These are phyloP conservation scores for Acer yangbiense DNA, from an alignment of 345 rosid species.

Conservation along the genomic window DNA sequence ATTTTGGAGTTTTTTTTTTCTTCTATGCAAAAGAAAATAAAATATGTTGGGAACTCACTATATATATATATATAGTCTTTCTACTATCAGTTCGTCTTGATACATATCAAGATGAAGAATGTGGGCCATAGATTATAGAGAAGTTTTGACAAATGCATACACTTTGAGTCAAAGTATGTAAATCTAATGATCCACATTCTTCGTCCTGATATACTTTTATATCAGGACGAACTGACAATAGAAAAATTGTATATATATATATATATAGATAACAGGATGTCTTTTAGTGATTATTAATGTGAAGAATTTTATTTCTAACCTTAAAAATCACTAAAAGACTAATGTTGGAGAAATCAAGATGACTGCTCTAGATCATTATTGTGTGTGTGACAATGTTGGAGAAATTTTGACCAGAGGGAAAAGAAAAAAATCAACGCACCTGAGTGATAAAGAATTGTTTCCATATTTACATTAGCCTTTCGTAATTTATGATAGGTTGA, in stretches of 20 bases:
- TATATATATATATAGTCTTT: too few species aligned
- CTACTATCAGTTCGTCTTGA: too few species aligned
- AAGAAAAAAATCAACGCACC: neutral
- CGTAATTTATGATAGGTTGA: slow-evolving; percentile 42
- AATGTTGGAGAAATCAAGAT: neutral
- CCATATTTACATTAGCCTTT: slow-evolving; percentile 10
- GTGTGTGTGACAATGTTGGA: neutral
- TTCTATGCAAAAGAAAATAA: too few species aligned
- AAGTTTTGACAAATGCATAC: too few species aligned
- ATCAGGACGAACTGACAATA: too few species aligned
- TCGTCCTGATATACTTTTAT: too few species aligned
- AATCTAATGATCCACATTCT: too few species aligned
- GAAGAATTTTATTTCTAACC: neutral
- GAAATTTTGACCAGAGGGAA: neutral
- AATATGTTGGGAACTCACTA: too few species aligned
- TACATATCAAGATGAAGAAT: too few species aligned
- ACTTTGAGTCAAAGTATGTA: too few species aligned
- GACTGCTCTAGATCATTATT: neutral
- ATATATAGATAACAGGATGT: neutral
- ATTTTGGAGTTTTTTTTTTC: neutral
- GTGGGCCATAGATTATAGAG: too few species aligned
- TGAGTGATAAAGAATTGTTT: slow-evolving; percentile 7
- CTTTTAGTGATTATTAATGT: neutral
- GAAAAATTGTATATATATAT: too few species aligned
- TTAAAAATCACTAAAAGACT: neutral